Conservation (phyloP, 805 yeast genomes). For the Wickerhamiella parazyma region DNA sequence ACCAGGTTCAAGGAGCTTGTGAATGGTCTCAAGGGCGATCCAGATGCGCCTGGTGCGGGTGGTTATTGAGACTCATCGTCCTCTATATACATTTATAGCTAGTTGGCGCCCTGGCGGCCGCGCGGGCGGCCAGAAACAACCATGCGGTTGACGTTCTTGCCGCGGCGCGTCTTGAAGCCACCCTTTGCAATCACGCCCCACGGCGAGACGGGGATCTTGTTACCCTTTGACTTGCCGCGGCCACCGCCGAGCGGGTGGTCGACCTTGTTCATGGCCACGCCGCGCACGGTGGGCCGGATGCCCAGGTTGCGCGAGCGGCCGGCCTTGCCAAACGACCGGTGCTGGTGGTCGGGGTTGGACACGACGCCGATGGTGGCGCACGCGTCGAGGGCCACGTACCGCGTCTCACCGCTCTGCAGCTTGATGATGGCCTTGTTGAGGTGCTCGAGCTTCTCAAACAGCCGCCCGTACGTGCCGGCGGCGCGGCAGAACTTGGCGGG, state of each 20-base stretch:
- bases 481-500: conserved; percentile 82
- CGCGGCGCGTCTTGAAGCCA: conserved; percentile 84
- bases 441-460: conserved; percentile 64
- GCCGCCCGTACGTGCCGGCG: conserved; percentile 89
- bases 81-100: too few relatives aligned
- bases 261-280: conserved; percentile 94
- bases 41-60: conserved; percentile 63
- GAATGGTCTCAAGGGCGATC: conserved; percentile 51
- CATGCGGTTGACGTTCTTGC: conserved; percentile 69
- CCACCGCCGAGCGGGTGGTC: conserved; percentile 99
- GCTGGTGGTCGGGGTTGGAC: conserved; percentile 86
- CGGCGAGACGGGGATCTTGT: conserved; percentile 84
- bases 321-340: conserved; percentile 85
- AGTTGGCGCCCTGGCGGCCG: conserved; percentile 33
- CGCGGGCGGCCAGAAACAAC: conserved; percentile 88
- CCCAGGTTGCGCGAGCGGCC: conserved; percentile 90
- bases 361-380: conserved; percentile 91
- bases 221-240: conserved; percentile 96
- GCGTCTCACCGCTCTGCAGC: conserved; percentile 84
- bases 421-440: conserved; percentile 61
- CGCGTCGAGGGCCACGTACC: conserved; percentile 72
- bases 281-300: conserved; percentile 89
- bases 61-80: too few relatives aligned
- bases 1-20: conserved; percentile 55
- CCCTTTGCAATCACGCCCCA: conserved; percentile 94